Base-by-base conservation (phyloP, 2,329 filamentous ascomycete genomes). In the Cladosporium velox region DNA sequence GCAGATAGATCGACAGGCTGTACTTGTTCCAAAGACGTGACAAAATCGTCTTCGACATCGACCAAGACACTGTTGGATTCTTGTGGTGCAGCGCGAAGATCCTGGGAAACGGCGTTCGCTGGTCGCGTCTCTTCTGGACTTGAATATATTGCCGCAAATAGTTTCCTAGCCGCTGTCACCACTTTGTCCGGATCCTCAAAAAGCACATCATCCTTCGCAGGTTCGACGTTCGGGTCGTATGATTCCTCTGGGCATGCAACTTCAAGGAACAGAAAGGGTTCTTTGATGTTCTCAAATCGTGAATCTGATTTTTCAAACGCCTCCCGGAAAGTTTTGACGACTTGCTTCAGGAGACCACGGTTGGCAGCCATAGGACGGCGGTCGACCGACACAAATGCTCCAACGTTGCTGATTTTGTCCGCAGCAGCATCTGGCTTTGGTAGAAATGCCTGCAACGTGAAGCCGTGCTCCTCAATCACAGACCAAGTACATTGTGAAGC, bases 171-270 rank as follows among this genome's bases (percentile, higher is more conserved):
- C 5, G 80, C 70, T 4, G 72, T 72, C 5, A 87, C 41, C 3
- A 89, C 71, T 0, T 72, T 24, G 4, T 75, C 71, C 2, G 88
- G 84, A 60, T 91, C 80, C 4, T 80, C 80, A 72, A 93, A 92
- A 0, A 92, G 72, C 1, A 93, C 83, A 71, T 92, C 87, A 65
- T 91, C 87, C 73, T 93, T 93, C 3, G 86, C 81, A 3, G 90
- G 86, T 67, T 92, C 87, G 6, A 93, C 77, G 70, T 93, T 93
- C 1, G 84, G 81, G 76, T 93, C 91, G 71, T 93, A 93, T 66
- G 82, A 88, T 32, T 83, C 83, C 0, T 79, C 73, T 0, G 86
- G 84, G 72, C 90, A 93, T 15, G 75, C 75, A 34, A 93, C 87
- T 65, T 87, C 85, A 44, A 93, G 76, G 49, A 82, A 82, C 49